These are phyloP conservation scores for Lipomyces yamanashiensis DNA, from an alignment of 805 yeast genomes.

Conservation along the genomic window DNA sequence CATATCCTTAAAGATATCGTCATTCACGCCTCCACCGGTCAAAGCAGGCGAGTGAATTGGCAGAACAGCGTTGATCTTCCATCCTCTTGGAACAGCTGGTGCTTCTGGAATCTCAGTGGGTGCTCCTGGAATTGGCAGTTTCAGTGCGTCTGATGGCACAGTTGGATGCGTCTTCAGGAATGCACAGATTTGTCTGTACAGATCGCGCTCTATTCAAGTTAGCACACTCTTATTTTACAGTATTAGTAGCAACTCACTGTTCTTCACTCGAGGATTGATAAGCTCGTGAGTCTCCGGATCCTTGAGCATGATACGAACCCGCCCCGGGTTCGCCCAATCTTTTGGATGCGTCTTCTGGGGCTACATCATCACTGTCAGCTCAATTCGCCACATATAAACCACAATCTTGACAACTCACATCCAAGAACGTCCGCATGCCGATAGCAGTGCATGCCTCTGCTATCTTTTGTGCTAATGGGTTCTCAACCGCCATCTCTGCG, in stretches of 20 bases:
- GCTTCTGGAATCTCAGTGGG: slow-evolving; percentile 46
- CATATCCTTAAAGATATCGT: slow-evolving; percentile 41
- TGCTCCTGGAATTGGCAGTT: slow-evolving; percentile 48
- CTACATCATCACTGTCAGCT: slow-evolving; percentile 47
- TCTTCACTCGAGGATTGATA: slow-evolving; percentile 44
- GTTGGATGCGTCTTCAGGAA: slow-evolving; percentile 73
- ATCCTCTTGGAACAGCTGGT: slow-evolving; percentile 81
- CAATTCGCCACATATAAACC: not conserved
- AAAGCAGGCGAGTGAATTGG: slow-evolving; percentile 85
- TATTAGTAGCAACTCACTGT: slow-evolving; percentile 45
- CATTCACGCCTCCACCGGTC: slow-evolving; percentile 83
- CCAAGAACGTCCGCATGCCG: slow-evolving; percentile 46
- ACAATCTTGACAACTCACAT: slow-evolving; percentile 41
- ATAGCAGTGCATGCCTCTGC: slow-evolving; percentile 65
- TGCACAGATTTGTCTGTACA: slow-evolving; percentile 63
- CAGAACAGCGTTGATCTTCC: slow-evolving; percentile 81
- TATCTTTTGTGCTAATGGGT: slow-evolving; percentile 84
- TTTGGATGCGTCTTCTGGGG: slow-evolving; percentile 92
- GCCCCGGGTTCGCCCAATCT: slow-evolving; percentile 97
- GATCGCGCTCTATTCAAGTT: slow-evolving; percentile 54
- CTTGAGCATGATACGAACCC: slow-evolving; percentile 77
- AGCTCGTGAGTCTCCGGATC: slow-evolving; percentile 52
- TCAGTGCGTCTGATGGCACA: slow-evolving; percentile 60
- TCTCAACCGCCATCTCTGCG: slow-evolving; percentile 68
- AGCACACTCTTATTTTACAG: not conserved